Conservation (phyloP, 306 rosid species). For the Rubus parviflorus region DNA sequence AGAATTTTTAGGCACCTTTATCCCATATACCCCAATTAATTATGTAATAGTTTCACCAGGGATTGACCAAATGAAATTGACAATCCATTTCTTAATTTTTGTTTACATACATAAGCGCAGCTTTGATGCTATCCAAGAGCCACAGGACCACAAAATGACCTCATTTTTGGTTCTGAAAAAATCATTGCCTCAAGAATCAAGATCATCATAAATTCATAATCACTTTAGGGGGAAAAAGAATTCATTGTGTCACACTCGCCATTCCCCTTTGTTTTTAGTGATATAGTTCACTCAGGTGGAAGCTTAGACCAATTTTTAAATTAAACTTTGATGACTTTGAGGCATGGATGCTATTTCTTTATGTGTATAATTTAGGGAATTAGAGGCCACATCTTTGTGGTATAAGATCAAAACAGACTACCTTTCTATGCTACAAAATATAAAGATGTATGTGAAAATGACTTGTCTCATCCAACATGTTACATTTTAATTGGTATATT, state of each 20-base stretch:
- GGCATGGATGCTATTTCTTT: neutral
- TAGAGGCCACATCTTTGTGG: neutral
- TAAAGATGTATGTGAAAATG: conserved; percentile 9
- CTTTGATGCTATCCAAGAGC: conserved; percentile 11
- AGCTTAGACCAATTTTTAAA: neutral
- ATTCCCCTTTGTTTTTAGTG: neutral
- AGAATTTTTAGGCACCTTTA: conserved; percentile 9
- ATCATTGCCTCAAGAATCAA: neutral
- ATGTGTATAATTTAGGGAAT: neutral
- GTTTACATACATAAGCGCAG: neutral
- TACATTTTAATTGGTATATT: neutral
- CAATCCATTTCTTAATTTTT: neutral
- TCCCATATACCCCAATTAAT: neutral
- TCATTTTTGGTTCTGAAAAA: neutral
- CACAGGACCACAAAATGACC: conserved; percentile 15
- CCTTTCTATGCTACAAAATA: conserved; percentile 14
- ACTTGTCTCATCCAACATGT: neutral
- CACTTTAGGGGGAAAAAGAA: neutral
- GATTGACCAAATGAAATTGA: conserved; percentile 17
- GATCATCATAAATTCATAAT: conserved; percentile 3
- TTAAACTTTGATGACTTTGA: neutral
- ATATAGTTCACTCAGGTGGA: neutral
- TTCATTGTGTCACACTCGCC: conserved; percentile 4
- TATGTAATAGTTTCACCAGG: neutral
- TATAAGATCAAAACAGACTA: conserved; percentile 1